Conservation (phyloP, 2,329 filamentous ascomycete genomes). For the Trichoderma endophyticum region DNA sequence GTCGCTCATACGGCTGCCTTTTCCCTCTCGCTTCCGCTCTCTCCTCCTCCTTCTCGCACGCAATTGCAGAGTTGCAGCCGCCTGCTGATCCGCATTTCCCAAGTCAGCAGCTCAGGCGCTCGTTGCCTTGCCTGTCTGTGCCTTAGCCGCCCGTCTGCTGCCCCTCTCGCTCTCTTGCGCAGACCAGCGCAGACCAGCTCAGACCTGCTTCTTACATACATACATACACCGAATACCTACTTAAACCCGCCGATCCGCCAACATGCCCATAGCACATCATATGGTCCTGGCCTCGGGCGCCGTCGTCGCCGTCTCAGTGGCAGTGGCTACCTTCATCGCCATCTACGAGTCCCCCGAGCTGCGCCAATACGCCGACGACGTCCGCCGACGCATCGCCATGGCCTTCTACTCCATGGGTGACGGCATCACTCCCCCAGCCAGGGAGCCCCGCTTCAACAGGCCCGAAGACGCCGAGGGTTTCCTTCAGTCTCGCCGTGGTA, state of each 20-base stretch:
- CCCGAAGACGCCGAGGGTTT: conserved; percentile 66
- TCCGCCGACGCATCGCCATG: conserved; percentile 59
- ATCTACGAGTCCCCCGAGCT: conserved; percentile 64
- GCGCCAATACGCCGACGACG: conserved; percentile 58
- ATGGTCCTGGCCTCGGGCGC: conserved; percentile 54
- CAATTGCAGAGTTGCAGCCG: conserved; percentile 1
- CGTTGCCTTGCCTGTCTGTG: background rate
- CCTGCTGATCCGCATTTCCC: background rate
- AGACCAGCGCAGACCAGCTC: background rate
- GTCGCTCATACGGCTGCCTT: background rate
- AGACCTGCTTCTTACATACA: background rate
- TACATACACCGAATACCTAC: background rate
- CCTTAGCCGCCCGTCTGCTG: conserved; percentile 12
- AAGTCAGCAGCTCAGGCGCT: conserved; percentile 11
- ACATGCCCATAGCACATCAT: conserved; percentile 53
- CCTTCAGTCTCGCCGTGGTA: conserved; percentile 47
- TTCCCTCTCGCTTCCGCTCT: background rate
- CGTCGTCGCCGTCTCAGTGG: conserved; percentile 56
- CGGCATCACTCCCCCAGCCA: conserved; percentile 47
- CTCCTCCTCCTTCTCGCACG: background rate
- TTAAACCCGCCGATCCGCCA: conserved; percentile 5
- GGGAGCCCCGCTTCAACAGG: conserved; percentile 59
- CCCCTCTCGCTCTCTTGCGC: conserved; percentile 7
- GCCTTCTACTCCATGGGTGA: conserved; percentile 59
- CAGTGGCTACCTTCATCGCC: conserved; percentile 56